A percentile compares a stretch with the other conserved stretches of the same genome.
These are phyloP conservation scores for Fusarium marasasianum DNA, from an alignment of 2,329 filamentous ascomycete genomes.

Conservation along the genomic window DNA sequence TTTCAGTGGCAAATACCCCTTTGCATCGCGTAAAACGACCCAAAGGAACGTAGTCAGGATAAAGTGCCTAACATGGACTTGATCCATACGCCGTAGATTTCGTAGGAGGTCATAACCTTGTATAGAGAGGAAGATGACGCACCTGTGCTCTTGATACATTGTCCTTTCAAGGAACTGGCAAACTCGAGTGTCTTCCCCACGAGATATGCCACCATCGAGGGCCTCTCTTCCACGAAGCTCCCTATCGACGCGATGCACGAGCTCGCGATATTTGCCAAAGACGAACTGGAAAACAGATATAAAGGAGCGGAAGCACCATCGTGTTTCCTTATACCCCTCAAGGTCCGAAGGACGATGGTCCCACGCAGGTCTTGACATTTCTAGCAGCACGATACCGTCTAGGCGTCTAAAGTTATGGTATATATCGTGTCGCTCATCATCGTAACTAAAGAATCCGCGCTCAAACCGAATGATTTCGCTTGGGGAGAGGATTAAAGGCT, in stretches of 20 bases:
- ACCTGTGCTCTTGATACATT: neutral
- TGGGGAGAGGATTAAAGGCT: neutral
- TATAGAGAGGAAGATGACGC: neutral
- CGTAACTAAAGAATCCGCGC: fast-evolving
- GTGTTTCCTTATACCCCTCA: neutral
- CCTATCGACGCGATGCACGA: neutral
- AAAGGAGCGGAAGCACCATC: neutral
- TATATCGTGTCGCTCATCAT: fast-evolving
- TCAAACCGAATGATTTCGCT: neutral
- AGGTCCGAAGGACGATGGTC: neutral
- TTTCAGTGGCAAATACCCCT: neutral
- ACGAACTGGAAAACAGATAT: neutral
- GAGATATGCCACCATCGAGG: neutral
- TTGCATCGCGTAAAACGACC: neutral
- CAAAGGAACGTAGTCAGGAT: neutral
- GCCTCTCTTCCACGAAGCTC: neutral
- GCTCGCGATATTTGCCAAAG: neutral
- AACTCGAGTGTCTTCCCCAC: too few relatives aligned
- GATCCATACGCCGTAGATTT: neutral
- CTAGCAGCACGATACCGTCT: fast-evolving
- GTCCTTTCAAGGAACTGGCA: neutral
- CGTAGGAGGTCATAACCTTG: neutral
- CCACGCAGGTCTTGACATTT: neutral
- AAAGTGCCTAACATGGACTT: neutral
- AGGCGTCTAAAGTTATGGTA: fast-evolving